Evolutionary conservation across 2,329 filamentous ascomycete genomes (phyloP).

Genomic region (Scopulariopsis brevicaulis): DNA sequence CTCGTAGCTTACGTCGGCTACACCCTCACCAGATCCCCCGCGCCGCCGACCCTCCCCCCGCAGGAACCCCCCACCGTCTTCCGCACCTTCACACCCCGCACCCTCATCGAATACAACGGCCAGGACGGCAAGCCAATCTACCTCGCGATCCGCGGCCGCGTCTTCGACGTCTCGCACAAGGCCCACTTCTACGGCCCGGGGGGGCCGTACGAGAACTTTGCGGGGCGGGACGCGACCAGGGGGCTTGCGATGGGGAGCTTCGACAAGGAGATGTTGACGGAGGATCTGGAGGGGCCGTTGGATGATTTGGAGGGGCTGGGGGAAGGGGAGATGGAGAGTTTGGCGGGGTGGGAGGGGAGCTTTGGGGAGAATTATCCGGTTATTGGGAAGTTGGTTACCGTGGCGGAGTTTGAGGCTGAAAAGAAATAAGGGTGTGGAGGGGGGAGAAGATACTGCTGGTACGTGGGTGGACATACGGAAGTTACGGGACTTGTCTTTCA

Average conservation of each 20-base stretch:
- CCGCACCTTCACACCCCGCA: slow-evolving; percentile 61
- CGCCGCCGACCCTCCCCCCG: slow-evolving; percentile 30
- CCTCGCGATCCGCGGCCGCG: slow-evolving; percentile 78
- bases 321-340: slow-evolving; percentile 66
- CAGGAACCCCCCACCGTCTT: slow-evolving; percentile 50
- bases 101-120: slow-evolving; percentile 81
- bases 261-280: slow-evolving; percentile 88
- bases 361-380: slow-evolving; percentile 91
- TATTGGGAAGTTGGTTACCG: slow-evolving; percentile 71
- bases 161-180: slow-evolving; percentile 83
- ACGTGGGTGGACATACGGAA: too few species aligned
- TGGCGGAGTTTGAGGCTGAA: slow-evolving; percentile 20
- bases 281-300: slow-evolving; percentile 74
- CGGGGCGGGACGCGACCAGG: slow-evolving; percentile 78
- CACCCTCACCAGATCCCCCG: slow-evolving; percentile 32
- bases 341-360: slow-evolving; percentile 85
- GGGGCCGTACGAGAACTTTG: slow-evolving; percentile 93
- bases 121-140: slow-evolving; percentile 64
- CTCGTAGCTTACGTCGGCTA: slow-evolving; percentile 48
- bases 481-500: too few species aligned
- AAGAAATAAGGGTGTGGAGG: slow-evolving; percentile 9
- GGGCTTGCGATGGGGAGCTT: slow-evolving; percentile 88
- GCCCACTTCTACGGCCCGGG: slow-evolving; percentile 94
- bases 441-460: not conserved
- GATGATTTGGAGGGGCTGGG: slow-evolving; percentile 65